These are phyloP conservation scores for Colletotrichum caudatum DNA, from an alignment of 2,329 filamentous ascomycete species.

Conservation along the genomic window DNA sequence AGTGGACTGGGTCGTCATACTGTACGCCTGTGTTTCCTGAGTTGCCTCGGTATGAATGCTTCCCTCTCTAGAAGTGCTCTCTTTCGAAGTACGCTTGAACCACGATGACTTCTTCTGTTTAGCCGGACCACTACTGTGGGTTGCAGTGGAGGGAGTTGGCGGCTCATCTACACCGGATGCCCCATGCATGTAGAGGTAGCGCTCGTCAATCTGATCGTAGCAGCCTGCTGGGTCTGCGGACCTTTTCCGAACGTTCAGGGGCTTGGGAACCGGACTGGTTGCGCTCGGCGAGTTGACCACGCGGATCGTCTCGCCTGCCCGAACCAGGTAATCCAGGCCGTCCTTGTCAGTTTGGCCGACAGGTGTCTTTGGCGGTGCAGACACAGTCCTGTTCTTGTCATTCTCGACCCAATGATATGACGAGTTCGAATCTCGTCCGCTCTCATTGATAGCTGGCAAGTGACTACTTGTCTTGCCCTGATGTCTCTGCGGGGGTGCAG, in stretches of 20 bases:
- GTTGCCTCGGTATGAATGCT: constrained; percentile 36
- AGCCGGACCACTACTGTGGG: constrained; percentile 36
- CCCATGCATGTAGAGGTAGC: constrained; percentile 47
- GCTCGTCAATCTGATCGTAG: constrained; percentile 34
- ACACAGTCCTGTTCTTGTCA: constrained; percentile 59
- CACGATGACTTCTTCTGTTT: constrained; percentile 63
- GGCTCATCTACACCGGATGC: constrained; percentile 42
- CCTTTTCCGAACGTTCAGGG: constrained; percentile 59
- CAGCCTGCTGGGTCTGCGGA: constrained; percentile 26
- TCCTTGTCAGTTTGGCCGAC: constrained; percentile 48
- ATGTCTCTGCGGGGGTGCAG: constrained; percentile 62
- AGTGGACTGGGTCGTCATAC: constrained; percentile 38
- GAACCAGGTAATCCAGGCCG: constrained; percentile 59
- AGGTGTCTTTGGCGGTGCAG: constrained; percentile 55
- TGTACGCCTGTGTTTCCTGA: constrained; percentile 37
- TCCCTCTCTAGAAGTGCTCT: constrained; percentile 44
- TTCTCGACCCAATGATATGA: constrained; percentile 30
- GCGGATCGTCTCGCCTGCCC: constrained; percentile 65
- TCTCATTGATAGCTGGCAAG: constrained; percentile 64
- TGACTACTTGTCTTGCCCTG: constrained; percentile 53
- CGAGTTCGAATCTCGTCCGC: constrained; percentile 44
- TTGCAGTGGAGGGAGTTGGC: constrained; percentile 42
- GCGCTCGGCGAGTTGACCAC: constrained; percentile 64
- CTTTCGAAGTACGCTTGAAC: constrained; percentile 64
- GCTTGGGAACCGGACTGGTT: constrained; percentile 52